A percentile compares a stretch with the other conserved stretches of the same genome.
These are phyloP conservation scores for Citrullus colocynthis DNA, from an alignment of 306 rosid species.

Conservation along the genomic window DNA sequence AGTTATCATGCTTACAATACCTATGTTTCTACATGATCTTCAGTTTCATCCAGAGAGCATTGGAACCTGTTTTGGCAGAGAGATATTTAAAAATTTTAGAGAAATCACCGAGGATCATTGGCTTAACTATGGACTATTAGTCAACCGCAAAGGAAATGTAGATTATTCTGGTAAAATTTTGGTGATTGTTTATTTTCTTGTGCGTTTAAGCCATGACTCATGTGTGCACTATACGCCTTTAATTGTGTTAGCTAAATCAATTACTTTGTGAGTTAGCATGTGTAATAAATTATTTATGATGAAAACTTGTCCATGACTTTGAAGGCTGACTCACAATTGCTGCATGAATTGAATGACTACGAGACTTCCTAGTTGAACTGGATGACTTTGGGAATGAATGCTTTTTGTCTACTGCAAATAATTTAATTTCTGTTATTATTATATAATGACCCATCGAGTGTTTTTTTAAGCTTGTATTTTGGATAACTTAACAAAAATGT, in stretches of 20 bases:
- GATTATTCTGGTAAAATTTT: constrained; percentile 48
- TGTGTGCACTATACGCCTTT: not conserved
- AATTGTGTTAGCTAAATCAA: not conserved
- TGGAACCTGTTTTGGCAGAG: constrained; percentile 75
- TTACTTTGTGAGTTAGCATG: not conserved
- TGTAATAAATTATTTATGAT: not conserved
- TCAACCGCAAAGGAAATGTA: constrained; percentile 16
- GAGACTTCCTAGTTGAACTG: not conserved
- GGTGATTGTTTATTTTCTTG: constrained; percentile 1
- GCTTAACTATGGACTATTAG: constrained; percentile 42
- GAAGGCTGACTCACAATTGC: not conserved
- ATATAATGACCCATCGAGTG: constrained; percentile 16
- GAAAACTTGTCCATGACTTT: not conserved
- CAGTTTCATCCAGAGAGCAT: constrained; percentile 99
- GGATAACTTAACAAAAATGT: constrained; percentile 29
- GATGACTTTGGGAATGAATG: not conserved
- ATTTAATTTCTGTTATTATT: not conserved
- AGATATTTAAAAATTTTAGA: constrained; percentile 78
- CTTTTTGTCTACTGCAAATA: not conserved
- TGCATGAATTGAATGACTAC: not conserved
- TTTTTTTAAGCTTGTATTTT: constrained; percentile 46
- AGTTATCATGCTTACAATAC: constrained; percentile 3
- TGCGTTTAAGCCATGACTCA: not conserved
- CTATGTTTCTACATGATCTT: constrained; percentile 22
- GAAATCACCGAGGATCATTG: constrained; percentile 70